phyloP scores from a whole-genome alignment of 352 stramenopile genomes.

The Pythium aquatile region DNA sequence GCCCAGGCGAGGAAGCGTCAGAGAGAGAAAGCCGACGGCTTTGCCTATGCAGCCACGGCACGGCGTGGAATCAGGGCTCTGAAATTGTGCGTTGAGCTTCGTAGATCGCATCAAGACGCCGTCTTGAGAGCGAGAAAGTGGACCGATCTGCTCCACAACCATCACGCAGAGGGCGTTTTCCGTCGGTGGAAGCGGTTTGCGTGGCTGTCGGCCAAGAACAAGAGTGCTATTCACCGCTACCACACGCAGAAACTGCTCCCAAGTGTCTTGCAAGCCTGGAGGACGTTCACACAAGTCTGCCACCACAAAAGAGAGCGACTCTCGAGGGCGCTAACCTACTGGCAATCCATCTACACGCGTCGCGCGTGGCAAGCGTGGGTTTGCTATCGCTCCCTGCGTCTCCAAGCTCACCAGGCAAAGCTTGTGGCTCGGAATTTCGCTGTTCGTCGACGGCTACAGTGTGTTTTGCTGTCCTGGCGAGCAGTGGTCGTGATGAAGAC shows the following conservation, averaged over 20 bases:
- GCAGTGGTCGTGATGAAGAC: neutral
- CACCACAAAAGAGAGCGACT: conserved; percentile 8
- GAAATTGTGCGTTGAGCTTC: neutral
- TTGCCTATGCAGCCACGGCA: neutral
- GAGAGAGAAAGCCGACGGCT: neutral
- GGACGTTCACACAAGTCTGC: neutral
- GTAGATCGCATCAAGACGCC: neutral
- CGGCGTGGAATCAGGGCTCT: neutral
- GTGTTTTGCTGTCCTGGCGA: conserved; percentile 5
- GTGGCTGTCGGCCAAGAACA: neutral
- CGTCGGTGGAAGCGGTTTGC: conserved; percentile 12
- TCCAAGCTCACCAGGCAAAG: neutral
- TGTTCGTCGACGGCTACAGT: neutral
- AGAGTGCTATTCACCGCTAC: conserved; percentile 3
- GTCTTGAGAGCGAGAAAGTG: conserved; percentile 10
- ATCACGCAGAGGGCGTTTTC: neutral
- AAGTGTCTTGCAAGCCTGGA: conserved; percentile 9
- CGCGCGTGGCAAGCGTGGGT: conserved; percentile 21
- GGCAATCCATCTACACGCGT: conserved; percentile 10
- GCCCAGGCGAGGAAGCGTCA: neutral
- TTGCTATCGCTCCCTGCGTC: neutral
- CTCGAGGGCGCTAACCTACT: conserved; percentile 3
- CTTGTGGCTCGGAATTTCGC: neutral
- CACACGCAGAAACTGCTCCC: conserved; percentile 12
- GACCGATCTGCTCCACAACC: conserved; percentile 14